These are phyloP conservation scores for Oxytropis ochrocephala DNA, from an alignment of 306 rosid genomes.

Conservation along the genomic window DNA sequence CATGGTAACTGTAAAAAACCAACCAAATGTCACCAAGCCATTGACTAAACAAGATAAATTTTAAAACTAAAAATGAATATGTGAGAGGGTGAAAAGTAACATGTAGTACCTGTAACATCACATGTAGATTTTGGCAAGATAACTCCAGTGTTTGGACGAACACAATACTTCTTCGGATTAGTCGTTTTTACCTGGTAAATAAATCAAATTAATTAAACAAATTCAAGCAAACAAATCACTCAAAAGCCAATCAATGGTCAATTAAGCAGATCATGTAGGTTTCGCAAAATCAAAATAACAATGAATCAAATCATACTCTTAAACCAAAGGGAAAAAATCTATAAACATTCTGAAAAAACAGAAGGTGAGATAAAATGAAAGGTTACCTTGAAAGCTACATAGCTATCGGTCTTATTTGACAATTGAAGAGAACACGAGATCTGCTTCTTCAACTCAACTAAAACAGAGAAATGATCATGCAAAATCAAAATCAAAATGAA, in stretches of 20 bases:
- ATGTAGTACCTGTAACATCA: constrained; percentile 69
- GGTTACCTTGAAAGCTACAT: constrained; percentile 83
- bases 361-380: neutral
- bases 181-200: constrained; percentile 83
- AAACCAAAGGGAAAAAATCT: neutral
- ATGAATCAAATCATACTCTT: neutral
- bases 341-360: neutral
- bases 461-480: neutral
- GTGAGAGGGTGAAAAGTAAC: neutral
- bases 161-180: constrained; percentile 92
- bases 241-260: neutral
- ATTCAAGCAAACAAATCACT: constrained; percentile 8
- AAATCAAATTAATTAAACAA: neutral
- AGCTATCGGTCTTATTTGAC: constrained; percentile 74
- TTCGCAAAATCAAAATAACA: neutral
- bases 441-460: constrained; percentile 93
- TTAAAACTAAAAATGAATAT: neutral
- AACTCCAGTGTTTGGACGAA: constrained; percentile 94
- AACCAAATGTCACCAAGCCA: neutral
- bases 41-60: neutral
- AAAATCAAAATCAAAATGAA: constrained; percentile 8
- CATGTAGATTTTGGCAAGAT: constrained; percentile 82
- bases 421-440: constrained; percentile 83
- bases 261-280: constrained; percentile 15
- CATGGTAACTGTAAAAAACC: constrained; percentile 60